Evolutionary conservation across 106 monocot species (phyloP), one percentile per base, ranked within the genome.

Genomic region (Acorus gramineus): DNA sequence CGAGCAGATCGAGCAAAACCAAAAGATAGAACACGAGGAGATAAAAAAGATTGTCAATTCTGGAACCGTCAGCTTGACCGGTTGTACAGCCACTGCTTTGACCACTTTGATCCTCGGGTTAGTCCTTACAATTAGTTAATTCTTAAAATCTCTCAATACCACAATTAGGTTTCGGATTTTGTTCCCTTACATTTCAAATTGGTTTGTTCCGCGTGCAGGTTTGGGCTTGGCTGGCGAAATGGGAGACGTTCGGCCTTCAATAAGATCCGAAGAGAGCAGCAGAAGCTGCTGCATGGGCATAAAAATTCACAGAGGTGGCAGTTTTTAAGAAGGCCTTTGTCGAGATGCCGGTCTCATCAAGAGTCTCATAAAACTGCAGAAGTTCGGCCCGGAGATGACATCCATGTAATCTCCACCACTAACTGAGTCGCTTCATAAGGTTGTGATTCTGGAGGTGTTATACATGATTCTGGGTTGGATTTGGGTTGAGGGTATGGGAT

Each of bases 221-320:
- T 88, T 62, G 73, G 65, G 46, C 70, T 98, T 5, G 98, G 98
- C 3, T 98, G 90, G 98, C 73, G 98, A 71, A 79, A 91, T 4
- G 98, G 98, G 6, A 51, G 75, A 10, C 92, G 98, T 91, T 98
- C 79, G 66, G 73, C 87, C 2, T 78, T 70, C 7, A 71, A 88
- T 55, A 79, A 78, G 65, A 62, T 92, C 53, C 78, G 61, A 56
- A 83, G 70, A 49, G 88, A 88, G 72, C 93, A 88, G 72, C 71
- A 78, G 11, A 93, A 82, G 71, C 14, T 74, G 68, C 54, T 91
- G 80, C 28, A 28, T 28, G 87, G 80, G 58, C 87, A 96, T 49
- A 56, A 73, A 11, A 96, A 88, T 45, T 74, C 82, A 3, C 71
- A 76, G 5, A 76, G 72, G 71, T 95, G 86, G 87, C 74, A 77